A percentile compares a stretch with the other conserved stretches of the same genome.
These are phyloP conservation scores for Phyllosticta citrichinensis DNA, from an alignment of 2,329 filamentous ascomycete genomes.

Conservation along the genomic window DNA sequence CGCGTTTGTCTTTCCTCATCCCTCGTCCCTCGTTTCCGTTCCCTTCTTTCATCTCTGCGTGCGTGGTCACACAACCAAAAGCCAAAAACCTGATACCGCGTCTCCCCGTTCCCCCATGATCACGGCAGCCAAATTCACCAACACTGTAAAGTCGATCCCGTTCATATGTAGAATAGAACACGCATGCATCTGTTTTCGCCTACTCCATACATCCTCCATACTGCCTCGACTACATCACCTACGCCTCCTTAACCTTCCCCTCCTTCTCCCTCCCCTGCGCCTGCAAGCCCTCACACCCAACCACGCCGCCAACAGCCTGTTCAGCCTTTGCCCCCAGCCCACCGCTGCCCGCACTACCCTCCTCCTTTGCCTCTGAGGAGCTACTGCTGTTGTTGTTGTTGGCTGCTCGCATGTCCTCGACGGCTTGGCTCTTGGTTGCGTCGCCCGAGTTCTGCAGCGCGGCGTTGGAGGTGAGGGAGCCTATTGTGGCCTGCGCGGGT, in stretches of 20 bases:
- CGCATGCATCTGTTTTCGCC: not conserved
- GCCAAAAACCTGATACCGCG: no score
- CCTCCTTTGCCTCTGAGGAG: not conserved
- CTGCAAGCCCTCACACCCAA: conserved; percentile 62
- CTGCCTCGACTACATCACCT: not conserved
- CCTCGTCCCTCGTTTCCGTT: no score
- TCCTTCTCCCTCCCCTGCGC: conserved; percentile 48
- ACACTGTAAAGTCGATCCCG: no score
- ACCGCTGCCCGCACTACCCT: no score
- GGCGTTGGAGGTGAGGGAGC: conserved; percentile 50
- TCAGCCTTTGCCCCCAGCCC: conserved; percentile 45
- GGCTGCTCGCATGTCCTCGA: conserved; percentile 50
- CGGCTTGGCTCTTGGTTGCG: conserved; percentile 52
- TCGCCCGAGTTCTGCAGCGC: conserved; percentile 56
- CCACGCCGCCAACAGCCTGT: conserved; percentile 52
- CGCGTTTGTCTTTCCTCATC: no score
- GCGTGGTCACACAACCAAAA: no score
- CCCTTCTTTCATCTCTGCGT: no score
- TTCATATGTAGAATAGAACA: not conserved
- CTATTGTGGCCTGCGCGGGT: conserved; percentile 44
- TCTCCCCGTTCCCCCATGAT: no score
- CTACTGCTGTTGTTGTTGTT: conserved; percentile 42
- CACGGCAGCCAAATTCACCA: no score
- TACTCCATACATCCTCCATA: no score
- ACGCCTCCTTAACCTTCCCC: conserved; percentile 9